A percentile compares a stretch with the other conserved stretches of the same genome.
Conservation (phyloP, 139 green algal genomes). For the Volvox africanus region DNA sequence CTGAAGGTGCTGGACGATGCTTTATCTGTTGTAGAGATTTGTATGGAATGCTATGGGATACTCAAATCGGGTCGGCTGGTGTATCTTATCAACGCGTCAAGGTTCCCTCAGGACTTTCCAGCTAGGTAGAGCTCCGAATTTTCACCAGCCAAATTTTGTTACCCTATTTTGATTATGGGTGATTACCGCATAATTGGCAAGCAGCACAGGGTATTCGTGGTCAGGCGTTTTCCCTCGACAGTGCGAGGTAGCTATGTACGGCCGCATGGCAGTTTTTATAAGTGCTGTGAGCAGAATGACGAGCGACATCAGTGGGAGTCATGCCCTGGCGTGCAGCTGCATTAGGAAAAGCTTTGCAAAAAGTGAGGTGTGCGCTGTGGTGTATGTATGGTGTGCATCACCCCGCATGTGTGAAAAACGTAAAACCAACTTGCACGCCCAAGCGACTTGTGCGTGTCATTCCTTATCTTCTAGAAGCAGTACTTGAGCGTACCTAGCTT, state of each 20-base stretch:
- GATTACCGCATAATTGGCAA: background rate
- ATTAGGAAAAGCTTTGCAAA: background rate
- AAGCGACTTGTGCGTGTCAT: too few relatives aligned
- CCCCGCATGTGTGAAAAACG: too few relatives aligned
- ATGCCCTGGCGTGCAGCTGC: background rate
- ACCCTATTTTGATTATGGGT: background rate
- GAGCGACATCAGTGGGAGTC: background rate
- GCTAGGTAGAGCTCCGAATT: too few relatives aligned
- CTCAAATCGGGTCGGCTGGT: too few relatives aligned
- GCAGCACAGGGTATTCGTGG: background rate
- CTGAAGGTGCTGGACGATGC: background rate
- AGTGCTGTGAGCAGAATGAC: background rate
- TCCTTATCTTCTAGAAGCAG: too few relatives aligned
- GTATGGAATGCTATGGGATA: too few relatives aligned
- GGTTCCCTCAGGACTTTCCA: too few relatives aligned
- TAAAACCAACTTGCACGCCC: too few relatives aligned
- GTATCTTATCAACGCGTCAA: too few relatives aligned
- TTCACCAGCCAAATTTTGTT: too few relatives aligned
- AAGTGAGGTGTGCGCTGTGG: background rate
- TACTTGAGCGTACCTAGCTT: too few relatives aligned
- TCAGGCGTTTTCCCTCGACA: background rate
- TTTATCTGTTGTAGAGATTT: too few relatives aligned
- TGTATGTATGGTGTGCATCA: constrained; percentile 10
- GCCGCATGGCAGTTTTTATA: background rate
- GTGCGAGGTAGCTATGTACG: background rate